Percentiles rank a stretch among this genome's conserved stretches.
Evolutionary conservation across 2,329 filamentous ascomycete genomes (phyloP).

Genomic region (Parafenestella ontariensis): DNA sequence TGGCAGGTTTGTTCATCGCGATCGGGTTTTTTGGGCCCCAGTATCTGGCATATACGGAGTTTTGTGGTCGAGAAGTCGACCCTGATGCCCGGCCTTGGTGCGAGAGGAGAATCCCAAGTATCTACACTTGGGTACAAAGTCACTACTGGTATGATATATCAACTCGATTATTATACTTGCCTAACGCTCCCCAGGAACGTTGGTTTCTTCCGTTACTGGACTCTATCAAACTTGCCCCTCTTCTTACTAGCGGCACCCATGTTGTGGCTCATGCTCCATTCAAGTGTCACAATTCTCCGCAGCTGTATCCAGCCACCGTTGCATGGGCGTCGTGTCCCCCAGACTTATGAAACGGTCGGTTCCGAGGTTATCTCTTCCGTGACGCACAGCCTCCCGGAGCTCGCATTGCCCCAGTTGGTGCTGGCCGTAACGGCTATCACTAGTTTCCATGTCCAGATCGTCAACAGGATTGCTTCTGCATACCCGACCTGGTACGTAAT

Average conservation of each 20-base stretch:
- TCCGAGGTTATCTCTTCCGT: conserved; percentile 8
- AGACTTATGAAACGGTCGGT: conserved; percentile 13
- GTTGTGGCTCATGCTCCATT: conserved; percentile 70
- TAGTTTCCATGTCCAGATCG: conserved; percentile 91
- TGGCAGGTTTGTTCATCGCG: conserved; percentile 73
- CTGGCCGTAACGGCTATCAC: conserved; percentile 76
- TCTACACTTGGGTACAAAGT: conserved; percentile 88
- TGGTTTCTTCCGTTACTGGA: conserved; percentile 92
- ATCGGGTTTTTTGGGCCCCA: conserved; percentile 76
- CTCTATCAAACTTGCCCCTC: conserved; percentile 79
- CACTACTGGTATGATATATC: conserved; percentile 79
- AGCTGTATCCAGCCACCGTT: conserved; percentile 51
- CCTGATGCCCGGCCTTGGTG: conserved; percentile 73
- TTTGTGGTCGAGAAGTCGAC: conserved; percentile 47
- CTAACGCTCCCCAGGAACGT: conserved; percentile 70
- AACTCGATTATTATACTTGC: background rate
- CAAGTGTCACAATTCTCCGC: conserved; percentile 54
- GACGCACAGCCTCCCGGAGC: conserved; percentile 37
- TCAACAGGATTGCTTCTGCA: conserved; percentile 85
- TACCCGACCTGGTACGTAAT: conserved; percentile 92
- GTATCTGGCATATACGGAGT: conserved; percentile 73
- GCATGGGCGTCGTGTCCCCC: conserved; percentile 22
- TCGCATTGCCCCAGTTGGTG: conserved; percentile 76
- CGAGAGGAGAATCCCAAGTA: conserved; percentile 73
- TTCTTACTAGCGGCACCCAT: conserved; percentile 85